Percentiles rank a stretch among this genome's conserved stretches.
These are phyloP conservation scores for Santalum album DNA, from an alignment of 164 flowering plant genomes.

Conservation along the genomic window DNA sequence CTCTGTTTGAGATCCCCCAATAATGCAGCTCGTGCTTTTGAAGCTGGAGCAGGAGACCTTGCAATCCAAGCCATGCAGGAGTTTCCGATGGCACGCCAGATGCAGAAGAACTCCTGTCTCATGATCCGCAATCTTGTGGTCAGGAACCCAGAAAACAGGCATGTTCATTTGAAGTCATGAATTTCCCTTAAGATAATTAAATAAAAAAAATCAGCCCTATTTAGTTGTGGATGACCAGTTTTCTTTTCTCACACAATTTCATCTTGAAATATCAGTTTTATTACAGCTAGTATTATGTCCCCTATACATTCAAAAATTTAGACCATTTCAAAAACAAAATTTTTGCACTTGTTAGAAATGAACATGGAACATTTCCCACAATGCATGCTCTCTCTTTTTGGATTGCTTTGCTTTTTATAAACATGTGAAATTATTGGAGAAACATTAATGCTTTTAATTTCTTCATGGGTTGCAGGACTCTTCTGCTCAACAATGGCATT, in stretches of 20 bases:
- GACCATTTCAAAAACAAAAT: too few relatives aligned
- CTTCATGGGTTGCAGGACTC: constrained; percentile 32
- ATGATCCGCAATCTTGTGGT: constrained; percentile 92
- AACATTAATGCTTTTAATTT: background rate
- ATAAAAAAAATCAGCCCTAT: too few relatives aligned
- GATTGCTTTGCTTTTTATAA: background rate
- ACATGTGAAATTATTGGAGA: background rate
- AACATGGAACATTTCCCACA: too few relatives aligned
- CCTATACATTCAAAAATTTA: too few relatives aligned
- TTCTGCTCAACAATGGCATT: constrained; percentile 66
- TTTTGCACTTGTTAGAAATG: too few relatives aligned
- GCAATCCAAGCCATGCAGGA: constrained; percentile 75
- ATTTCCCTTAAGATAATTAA: too few relatives aligned
- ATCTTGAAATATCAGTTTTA: too few relatives aligned
- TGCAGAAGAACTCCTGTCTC: constrained; percentile 74
- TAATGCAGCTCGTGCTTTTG: constrained; percentile 76
- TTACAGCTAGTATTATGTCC: too few relatives aligned
- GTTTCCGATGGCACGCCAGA: constrained; percentile 60
- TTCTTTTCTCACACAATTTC: too few relatives aligned
- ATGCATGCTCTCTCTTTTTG: too few relatives aligned
- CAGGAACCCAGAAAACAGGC: constrained; percentile 87
- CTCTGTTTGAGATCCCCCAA: constrained; percentile 77
- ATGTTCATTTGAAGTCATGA: constrained; percentile 3
- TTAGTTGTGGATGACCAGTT: too few relatives aligned
- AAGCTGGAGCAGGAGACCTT: constrained; percentile 92